phyloP scores from a whole-genome alignment of 768 basidiomycete species.

The Tylopilus rubrobrunneus region DNA sequence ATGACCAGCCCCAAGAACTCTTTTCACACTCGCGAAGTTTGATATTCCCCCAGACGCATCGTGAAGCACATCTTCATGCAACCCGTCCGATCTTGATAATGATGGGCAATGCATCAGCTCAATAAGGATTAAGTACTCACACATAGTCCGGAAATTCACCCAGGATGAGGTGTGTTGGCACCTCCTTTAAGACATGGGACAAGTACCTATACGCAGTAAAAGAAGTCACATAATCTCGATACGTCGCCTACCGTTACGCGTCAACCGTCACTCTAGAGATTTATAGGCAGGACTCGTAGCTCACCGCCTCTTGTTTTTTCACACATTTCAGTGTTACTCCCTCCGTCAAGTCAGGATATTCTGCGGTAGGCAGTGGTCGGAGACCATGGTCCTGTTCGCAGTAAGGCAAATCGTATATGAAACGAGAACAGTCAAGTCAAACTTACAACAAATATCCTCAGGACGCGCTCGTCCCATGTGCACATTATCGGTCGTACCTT shows the following conservation, averaged over 20 bases:
- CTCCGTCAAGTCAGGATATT: neutral
- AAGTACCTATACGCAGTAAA: neutral
- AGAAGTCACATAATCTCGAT: neutral
- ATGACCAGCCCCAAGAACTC: too few species aligned
- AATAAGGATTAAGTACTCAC: neutral
- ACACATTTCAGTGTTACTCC: conserved; percentile 7
- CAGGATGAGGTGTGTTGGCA: neutral
- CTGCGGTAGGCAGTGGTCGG: neutral
- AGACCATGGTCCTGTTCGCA: conserved; percentile 7
- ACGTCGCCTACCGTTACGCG: neutral
- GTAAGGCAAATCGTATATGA: too few species aligned
- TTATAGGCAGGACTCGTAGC: neutral
- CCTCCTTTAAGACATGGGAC: neutral
- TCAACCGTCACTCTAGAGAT: neutral
- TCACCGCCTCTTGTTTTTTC: neutral
- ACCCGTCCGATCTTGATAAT: neutral
- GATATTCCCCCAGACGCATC: neutral
- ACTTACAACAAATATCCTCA: conserved; percentile 1
- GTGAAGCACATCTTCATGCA: neutral
- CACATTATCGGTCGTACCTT: neutral
- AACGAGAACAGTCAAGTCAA: neutral
- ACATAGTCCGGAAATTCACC: neutral
- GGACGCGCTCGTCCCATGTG: conserved; percentile 7
- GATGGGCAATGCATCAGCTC: neutral
- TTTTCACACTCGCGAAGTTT: neutral